Evolutionary conservation across 257 asterid genomes (phyloP).

Genomic region (Scutellaria minor): DNA sequence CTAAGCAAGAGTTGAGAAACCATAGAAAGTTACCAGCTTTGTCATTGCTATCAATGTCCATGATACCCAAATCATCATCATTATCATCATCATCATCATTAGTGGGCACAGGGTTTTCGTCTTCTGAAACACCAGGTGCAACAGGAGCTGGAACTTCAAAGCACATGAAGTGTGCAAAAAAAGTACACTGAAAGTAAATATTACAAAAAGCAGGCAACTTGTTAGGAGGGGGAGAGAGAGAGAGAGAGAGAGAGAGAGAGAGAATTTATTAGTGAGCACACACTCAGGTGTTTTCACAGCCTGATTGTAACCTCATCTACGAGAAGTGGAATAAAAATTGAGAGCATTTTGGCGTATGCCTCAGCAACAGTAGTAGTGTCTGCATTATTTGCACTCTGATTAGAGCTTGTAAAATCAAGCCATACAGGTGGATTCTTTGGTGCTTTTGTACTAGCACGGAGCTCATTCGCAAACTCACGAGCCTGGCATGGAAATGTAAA

Average conservation of each 20-base stretch:
- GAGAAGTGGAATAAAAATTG: constrained; percentile 87
- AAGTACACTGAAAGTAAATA: constrained; percentile 70
- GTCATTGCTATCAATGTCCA: constrained; percentile 63
- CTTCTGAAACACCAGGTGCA: constrained; percentile 66
- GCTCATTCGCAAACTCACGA: constrained; percentile 98
- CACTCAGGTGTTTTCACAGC: constrained; percentile 28
- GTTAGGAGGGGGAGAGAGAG: constrained; percentile 15
- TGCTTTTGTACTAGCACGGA: constrained; percentile 84
- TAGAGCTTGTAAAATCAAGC: constrained; percentile 87
- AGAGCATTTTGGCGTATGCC: constrained; percentile 85
- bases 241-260: not conserved
- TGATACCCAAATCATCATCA: constrained; percentile 71
- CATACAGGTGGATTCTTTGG: constrained; percentile 75
- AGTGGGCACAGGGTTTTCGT: constrained; percentile 41
- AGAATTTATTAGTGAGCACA: not conserved
- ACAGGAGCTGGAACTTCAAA: constrained; percentile 85
- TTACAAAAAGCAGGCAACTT: constrained; percentile 10
- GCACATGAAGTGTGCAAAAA: constrained; percentile 97
- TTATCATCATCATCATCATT: constrained; percentile 52
- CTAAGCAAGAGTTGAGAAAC: constrained; percentile 23
- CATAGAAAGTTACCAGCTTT: constrained; percentile 52
- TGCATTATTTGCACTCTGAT: constrained; percentile 61
- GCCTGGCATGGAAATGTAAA: constrained; percentile 63
- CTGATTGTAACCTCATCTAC: constrained; percentile 80
- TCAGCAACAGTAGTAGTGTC: constrained; percentile 90